Evolutionary conservation across 139 green algal genomes (phyloP).

Genomic region (Nannochloris sp.): DNA sequence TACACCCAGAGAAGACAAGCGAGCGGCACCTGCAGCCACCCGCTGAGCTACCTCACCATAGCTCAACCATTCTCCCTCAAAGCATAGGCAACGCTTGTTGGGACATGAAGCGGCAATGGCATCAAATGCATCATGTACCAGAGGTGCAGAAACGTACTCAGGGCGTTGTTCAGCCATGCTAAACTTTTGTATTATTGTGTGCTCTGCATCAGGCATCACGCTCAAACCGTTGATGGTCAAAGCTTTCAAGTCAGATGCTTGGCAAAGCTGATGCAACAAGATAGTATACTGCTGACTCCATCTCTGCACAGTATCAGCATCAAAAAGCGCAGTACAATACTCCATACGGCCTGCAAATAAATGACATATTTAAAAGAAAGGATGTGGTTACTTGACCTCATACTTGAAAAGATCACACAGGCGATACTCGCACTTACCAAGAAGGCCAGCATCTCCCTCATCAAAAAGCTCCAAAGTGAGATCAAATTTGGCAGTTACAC

Average conservation of each 20-base stretch:
- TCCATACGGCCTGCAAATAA: background rate
- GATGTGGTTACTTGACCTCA: too few species aligned
- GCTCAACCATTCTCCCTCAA: background rate
- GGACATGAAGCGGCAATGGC: background rate
- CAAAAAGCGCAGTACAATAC: conserved; percentile 1
- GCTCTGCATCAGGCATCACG: background rate
- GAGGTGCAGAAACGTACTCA: background rate
- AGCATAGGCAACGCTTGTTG: background rate
- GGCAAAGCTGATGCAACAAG: background rate
- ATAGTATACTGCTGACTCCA: background rate
- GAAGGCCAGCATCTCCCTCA: background rate
- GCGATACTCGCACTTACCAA: too few species aligned
- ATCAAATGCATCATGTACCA: background rate
- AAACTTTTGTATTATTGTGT: background rate
- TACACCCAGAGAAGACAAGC: background rate
- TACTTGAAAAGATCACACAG: too few species aligned
- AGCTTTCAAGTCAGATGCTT: background rate
- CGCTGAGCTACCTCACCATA: background rate
- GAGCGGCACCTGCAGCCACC: background rate
- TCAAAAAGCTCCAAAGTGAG: background rate
- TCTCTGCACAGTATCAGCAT: background rate
- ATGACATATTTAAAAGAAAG: too few species aligned
- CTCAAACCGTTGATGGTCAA: background rate
- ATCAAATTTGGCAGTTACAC: background rate
- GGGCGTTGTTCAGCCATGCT: background rate